phyloP scores from a whole-genome alignment of 768 basidiomycete genomes.

The Lactarius indigo region DNA sequence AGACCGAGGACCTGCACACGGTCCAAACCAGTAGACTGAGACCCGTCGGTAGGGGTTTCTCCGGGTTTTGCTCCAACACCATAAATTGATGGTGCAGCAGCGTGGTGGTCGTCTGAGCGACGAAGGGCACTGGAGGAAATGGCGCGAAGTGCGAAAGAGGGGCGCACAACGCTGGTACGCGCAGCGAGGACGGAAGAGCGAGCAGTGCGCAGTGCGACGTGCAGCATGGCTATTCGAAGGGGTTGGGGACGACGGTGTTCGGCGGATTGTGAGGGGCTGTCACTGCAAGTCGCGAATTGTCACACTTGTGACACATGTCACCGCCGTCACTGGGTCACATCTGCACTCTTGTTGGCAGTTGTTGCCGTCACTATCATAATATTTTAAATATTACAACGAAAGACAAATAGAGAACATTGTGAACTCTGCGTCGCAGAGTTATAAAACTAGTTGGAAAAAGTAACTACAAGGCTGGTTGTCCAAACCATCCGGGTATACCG shows the following conservation, averaged over 20 bases:
- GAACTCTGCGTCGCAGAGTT: slow-evolving; percentile 15
- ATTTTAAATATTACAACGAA: slow-evolving; percentile 18
- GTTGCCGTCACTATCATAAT: not conserved
- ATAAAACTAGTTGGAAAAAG: slow-evolving; percentile 1
- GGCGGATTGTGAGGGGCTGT: slow-evolving; percentile 16
- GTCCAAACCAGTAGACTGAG: slow-evolving; percentile 95
- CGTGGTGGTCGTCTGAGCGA: slow-evolving; percentile 46
- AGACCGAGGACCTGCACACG: slow-evolving; percentile 91
- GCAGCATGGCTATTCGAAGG: slow-evolving; percentile 31
- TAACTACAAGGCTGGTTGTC: slow-evolving; percentile 1
- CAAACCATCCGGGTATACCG: slow-evolving; percentile 21
- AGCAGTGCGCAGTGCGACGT: slow-evolving; percentile 31
- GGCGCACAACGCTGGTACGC: slow-evolving; percentile 11
- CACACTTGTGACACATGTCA: not conserved
- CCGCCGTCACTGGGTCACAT: too few species aligned
- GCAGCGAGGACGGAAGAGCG: slow-evolving; percentile 24
- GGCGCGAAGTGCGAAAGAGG: slow-evolving; percentile 42
- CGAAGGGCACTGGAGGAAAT: slow-evolving; percentile 57
- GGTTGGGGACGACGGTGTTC: not conserved
- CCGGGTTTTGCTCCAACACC: slow-evolving; percentile 72
- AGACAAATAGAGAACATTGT: slow-evolving; percentile 2
- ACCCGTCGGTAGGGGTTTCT: slow-evolving; percentile 75
- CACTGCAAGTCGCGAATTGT: not conserved
- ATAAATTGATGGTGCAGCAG: slow-evolving; percentile 58
- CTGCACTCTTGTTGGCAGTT: too few species aligned